Base-by-base conservation (phyloP, 257 asterid genomes). In the Anisodus acutangulus region DNA sequence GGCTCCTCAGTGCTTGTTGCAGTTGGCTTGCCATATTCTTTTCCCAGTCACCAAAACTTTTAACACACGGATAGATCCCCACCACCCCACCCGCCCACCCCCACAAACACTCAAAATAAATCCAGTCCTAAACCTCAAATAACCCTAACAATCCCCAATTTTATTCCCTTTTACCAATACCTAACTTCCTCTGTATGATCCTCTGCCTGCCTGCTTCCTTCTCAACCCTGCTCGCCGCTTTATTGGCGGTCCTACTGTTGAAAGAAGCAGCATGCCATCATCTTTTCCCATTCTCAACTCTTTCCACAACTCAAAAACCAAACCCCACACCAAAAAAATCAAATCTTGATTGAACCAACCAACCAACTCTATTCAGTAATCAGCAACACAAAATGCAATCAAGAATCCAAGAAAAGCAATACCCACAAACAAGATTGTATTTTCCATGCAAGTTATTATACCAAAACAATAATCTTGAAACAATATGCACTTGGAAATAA, bases 141-240 rank as follows among this genome's bases (percentile, higher is more conserved):
- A 87, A 85, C 88, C 87, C 89, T 88, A 86, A 84, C 74, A 57
- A 86, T 82, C 83, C 88, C 94, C 93, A 82, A 71, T 83, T 89
- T 91, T 88, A 86, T 85, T 45, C 54, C 62, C 79, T 86, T 66
- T 82, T 78, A 41, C 67, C 88, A 82, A 90, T 85, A 55, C 89
- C 97, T 96, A 96, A 88, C 99, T 96, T 81, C 99, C 98, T 84
- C 99, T 92, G 88, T 96, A 96, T 84, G 99, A 96, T 88, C 99
- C 99, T 92, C 99, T 94, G 57, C 99, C 99, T 11, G 99, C 99
- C 85, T 96, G 99, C 88, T 96, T 96, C 95, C 98, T 93, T 89
- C 98, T 92, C 94, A 96, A 85, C 89, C 92, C 90, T 55, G 91
- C 91, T 83, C 94, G 88, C 91, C 98, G 92, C 91, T 94, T 93